Evolutionary conservation across 805 yeast species (phyloP).

Genomic region (Cyberlindnera mississippiensis): DNA sequence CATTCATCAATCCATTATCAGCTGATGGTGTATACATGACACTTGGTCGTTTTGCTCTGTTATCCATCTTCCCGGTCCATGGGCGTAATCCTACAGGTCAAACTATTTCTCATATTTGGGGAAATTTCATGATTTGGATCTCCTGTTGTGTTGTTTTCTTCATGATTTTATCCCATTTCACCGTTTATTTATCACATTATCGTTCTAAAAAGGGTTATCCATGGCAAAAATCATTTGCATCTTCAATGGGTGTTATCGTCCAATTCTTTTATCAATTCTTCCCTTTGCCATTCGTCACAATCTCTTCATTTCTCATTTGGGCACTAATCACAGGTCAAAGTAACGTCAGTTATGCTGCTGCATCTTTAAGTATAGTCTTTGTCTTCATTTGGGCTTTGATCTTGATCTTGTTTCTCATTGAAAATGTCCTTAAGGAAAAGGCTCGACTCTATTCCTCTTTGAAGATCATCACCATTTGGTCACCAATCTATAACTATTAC

Average conservation of each 20-base stretch:
- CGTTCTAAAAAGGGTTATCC: slow-evolving; percentile 1
- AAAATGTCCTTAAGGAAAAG: slow-evolving; percentile 13
- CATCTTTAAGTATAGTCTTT: slow-evolving; percentile 3
- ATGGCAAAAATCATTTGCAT: slow-evolving; percentile 1
- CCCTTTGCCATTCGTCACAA: slow-evolving; percentile 12
- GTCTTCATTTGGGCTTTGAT: slow-evolving; percentile 4
- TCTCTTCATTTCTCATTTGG: slow-evolving; percentile 8
- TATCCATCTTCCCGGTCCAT: slow-evolving; percentile 23
- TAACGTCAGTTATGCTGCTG: slow-evolving; percentile 1
- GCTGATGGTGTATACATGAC: slow-evolving; percentile 41
- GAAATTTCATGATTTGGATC: slow-evolving; percentile 36
- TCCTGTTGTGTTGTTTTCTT: slow-evolving; percentile 6
- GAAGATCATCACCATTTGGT: slow-evolving; percentile 44
- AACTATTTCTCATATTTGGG: slow-evolving; percentile 39
- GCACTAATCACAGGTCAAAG: background rate
- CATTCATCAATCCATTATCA: slow-evolving; percentile 11
- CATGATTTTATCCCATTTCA: slow-evolving; percentile 1
- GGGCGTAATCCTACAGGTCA: slow-evolving; percentile 39
- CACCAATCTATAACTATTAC: slow-evolving; percentile 39
- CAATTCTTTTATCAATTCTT: slow-evolving; percentile 11
- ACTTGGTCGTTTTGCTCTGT: slow-evolving; percentile 7
- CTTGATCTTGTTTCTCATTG: slow-evolving; percentile 8
- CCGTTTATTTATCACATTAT: background rate
- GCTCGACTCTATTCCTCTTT: slow-evolving; percentile 44
- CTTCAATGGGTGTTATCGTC: slow-evolving; percentile 1